phyloP scores from a whole-genome alignment of 495 filamentous ascomycete genomes.

The Aspergillus coremiiformis region DNA sequence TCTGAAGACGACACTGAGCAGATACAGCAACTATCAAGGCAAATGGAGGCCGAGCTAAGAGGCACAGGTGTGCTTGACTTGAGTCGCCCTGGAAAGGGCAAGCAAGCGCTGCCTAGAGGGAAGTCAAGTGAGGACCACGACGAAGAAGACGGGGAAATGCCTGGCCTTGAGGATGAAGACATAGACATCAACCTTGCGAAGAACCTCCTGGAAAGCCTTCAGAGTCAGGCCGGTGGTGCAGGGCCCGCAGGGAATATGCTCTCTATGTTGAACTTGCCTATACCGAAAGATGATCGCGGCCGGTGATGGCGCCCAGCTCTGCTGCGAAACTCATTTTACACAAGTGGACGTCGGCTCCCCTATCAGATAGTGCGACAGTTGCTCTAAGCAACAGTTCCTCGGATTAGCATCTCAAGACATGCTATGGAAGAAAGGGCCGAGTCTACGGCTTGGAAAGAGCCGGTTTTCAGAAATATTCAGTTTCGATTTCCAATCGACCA shows the following conservation, averaged over 20 bases:
- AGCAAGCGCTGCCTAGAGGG: constrained; percentile 16
- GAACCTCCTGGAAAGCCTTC: constrained; percentile 87
- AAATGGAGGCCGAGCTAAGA: constrained; percentile 77
- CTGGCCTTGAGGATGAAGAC: constrained; percentile 50
- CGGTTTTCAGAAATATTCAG: background rate
- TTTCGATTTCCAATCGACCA: background rate
- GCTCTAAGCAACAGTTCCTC: background rate
- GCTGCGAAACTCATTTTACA: background rate
- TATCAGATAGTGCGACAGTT: background rate
- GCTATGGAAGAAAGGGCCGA: background rate
- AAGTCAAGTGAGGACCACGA: constrained; percentile 7
- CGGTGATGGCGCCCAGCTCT: constrained; percentile 3
- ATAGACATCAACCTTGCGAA: constrained; percentile 83
- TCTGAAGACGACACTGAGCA: constrained; percentile 57
- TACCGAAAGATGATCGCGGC: constrained; percentile 66
- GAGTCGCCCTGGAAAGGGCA: constrained; percentile 32
- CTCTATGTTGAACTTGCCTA: constrained; percentile 69
- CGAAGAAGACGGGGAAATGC: constrained; percentile 17
- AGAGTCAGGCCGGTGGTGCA: constrained; percentile 73
- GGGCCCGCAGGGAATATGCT: constrained; percentile 84
- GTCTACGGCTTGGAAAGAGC: background rate
- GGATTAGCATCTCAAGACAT: background rate
- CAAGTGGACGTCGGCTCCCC: background rate
- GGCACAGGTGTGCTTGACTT: constrained; percentile 67
- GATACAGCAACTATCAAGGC: constrained; percentile 61